These are phyloP conservation scores for Phlebiopsis flavidoalba DNA, from an alignment of 768 basidiomycete species.

Conservation along the genomic window DNA sequence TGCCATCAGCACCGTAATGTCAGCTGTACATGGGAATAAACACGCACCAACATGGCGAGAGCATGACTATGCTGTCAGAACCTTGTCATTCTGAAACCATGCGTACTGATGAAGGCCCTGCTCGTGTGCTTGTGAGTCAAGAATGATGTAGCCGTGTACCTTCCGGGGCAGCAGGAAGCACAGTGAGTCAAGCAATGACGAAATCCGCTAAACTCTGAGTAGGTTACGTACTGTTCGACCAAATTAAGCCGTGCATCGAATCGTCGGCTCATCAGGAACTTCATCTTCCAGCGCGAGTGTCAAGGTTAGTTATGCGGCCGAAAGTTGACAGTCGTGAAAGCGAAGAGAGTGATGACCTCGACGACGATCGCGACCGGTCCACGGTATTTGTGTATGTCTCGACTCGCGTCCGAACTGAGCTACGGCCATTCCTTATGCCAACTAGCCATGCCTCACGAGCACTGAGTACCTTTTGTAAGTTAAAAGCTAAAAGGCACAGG, in stretches of 20 bases:
- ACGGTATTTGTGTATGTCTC: background rate
- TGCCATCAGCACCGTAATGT: background rate
- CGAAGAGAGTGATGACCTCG: background rate
- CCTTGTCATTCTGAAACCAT: background rate
- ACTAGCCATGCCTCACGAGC: background rate
- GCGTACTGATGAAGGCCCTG: background rate
- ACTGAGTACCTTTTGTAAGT: background rate
- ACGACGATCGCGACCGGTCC: background rate
- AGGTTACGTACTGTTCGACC: background rate
- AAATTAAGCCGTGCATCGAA: background rate
- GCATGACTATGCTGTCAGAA: background rate
- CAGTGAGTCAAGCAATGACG: background rate
- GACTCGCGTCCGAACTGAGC: background rate
- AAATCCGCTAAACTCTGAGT: background rate
- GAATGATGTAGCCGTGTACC: background rate
- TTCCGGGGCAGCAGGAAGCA: background rate
- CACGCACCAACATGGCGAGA: background rate
- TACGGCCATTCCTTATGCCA: background rate
- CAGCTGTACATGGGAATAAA: background rate
- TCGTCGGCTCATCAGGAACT: background rate
- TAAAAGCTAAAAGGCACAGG: background rate
- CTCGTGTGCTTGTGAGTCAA: background rate
- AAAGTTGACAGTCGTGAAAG: background rate
- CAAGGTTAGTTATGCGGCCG: background rate
- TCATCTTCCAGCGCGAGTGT: background rate